Evolutionary conservation across 306 rosid species (phyloP), one percentile per base, ranked within the genome.

Genomic region (Arachis hypogaea): DNA sequence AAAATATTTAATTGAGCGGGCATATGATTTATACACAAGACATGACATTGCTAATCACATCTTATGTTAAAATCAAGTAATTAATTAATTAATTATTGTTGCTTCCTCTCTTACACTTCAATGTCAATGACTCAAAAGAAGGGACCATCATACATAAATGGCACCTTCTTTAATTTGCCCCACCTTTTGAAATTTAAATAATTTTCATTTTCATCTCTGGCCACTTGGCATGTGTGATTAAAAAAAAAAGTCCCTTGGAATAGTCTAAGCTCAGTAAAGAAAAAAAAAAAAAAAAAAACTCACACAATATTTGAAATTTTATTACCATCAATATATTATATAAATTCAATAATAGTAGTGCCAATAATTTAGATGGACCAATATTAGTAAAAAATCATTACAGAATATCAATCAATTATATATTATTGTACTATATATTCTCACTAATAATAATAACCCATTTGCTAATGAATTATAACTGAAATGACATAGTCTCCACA

Each of bases 361-460:
- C 22, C 40, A 22, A 7, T 18, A 55, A 65, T 45, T 59, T 46
- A 56, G 11, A 59, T 47, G 74, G 43, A 57, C 73, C 63, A 73
- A 73, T 73, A 43, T 52, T 11, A 8, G 30, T 5, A 55, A n/a
- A 5, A 5, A 22, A 22, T 22, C 28, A 22, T 22, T 22, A 22
- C 28, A 22, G 28, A 22, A 22, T 22, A 22, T 22, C 28, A 22
- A 22, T 22, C 28, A 22, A 22, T 22, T 22, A 22, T n/a, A n/a
- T n/a, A n/a, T 22, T 22, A 22, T 22, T 22, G 28, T 22, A 22
- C 28, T 22, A 22, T 22, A 22, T 22, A 22, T 22, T 22, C 28
- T 22, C 28, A 22, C 1, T 22, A 22, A 22, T 22, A 22, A 22
- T 22, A 22, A 22, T 22, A 22, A 22, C 28, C 28, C 28, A 22